Conservation (phyloP, 148 eudicot genomes). For the Rhododendron henanense region DNA sequence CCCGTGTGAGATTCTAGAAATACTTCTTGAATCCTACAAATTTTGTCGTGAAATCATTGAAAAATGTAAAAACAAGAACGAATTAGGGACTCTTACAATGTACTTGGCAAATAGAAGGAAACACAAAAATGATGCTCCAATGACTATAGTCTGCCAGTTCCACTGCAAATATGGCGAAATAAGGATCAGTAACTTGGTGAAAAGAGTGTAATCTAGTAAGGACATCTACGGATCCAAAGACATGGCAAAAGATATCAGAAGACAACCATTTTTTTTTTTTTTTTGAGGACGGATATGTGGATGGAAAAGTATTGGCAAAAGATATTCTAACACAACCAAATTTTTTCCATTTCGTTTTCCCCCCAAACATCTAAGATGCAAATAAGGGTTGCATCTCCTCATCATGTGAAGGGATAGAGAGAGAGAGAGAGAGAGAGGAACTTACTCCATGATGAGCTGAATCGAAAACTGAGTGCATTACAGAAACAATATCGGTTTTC, state of each 20-base stretch:
- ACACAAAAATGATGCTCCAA: slow-evolving; percentile 26
- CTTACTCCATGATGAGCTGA: slow-evolving; percentile 54
- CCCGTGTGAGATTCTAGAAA: slow-evolving; percentile 2
- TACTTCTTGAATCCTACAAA: not conserved
- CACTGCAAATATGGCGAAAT: slow-evolving; percentile 28
- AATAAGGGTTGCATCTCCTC: not conserved
- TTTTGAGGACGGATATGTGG: not conserved
- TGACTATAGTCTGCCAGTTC: slow-evolving; percentile 45
- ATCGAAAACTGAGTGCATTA: slow-evolving; percentile 42
- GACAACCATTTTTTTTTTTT: not conserved
- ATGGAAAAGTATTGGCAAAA: not conserved
- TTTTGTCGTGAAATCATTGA: not conserved
- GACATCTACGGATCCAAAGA: not conserved
- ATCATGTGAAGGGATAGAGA: not conserved
- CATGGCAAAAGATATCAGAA: not conserved
- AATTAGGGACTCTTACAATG: slow-evolving; percentile 37
- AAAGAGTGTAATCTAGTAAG: not conserved
- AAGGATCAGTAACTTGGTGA: not conserved
- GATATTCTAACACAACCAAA: not conserved
- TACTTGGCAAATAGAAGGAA: slow-evolving; percentile 35
- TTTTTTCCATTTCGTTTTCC: not conserved
- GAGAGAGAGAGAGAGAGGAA: not conserved
- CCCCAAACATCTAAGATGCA: not conserved
- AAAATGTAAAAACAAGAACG: not conserved
- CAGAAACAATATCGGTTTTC: slow-evolving; percentile 55